phyloP scores from a whole-genome alignment of 2,329 filamentous ascomycete genomes.

The Corniculantispora saksenae region DNA sequence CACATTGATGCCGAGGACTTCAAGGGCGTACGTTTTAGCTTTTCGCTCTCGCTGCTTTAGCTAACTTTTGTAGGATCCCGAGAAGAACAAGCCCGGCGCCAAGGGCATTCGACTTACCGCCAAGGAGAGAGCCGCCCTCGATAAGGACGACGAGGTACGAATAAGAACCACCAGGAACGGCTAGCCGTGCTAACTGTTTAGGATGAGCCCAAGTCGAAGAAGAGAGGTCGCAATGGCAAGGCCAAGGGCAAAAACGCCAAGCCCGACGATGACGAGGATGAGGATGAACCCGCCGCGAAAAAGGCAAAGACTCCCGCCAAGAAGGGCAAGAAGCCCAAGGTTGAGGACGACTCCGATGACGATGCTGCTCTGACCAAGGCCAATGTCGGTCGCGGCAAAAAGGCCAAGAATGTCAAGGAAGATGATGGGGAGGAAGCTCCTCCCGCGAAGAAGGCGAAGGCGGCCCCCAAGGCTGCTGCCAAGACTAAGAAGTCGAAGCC shows the following conservation, averaged over 20 bases:
- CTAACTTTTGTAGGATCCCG: slow-evolving; percentile 60
- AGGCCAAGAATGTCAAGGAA: slow-evolving; percentile 23
- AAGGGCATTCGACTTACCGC: slow-evolving; percentile 59
- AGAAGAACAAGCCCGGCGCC: slow-evolving; percentile 69
- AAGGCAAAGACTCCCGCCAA: slow-evolving; percentile 25
- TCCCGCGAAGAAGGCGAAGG: slow-evolving; percentile 26
- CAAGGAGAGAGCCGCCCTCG: slow-evolving; percentile 34
- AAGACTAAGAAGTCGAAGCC: slow-evolving; percentile 18
- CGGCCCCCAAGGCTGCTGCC: neutral
- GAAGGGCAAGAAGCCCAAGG: slow-evolving; percentile 29
- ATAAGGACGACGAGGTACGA: slow-evolving; percentile 13
- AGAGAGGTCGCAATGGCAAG: slow-evolving; percentile 32
- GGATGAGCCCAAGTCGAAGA: slow-evolving; percentile 30
- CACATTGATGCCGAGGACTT: slow-evolving; percentile 85
- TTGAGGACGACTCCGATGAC: slow-evolving; percentile 24
- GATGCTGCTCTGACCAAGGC: slow-evolving; percentile 23
- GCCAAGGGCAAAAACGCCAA: slow-evolving; percentile 20
- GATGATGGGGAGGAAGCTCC: slow-evolving; percentile 25
- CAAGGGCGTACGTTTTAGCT: slow-evolving; percentile 67
- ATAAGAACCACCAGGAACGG: neutral
- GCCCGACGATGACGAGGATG: slow-evolving; percentile 36
- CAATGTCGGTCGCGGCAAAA: slow-evolving; percentile 23
- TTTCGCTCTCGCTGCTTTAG: neutral
- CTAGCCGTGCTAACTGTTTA: neutral
- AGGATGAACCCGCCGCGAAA: too few species aligned